Conservation (phyloP, 2,329 filamentous ascomycete species). For the Berkeleyomyces rouxiae region DNA sequence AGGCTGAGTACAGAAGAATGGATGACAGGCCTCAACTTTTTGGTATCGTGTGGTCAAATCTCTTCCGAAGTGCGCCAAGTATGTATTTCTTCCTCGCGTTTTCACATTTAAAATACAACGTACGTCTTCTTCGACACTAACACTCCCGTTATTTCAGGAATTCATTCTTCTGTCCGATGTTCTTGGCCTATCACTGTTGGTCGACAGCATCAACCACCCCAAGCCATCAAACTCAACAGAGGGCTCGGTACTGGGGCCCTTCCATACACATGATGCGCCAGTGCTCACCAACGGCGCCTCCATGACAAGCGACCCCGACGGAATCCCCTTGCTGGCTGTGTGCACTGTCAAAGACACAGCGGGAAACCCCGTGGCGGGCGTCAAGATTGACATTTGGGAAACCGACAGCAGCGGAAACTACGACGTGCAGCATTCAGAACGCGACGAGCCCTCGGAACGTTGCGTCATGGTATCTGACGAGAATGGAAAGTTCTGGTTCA, state of each 20-base stretch:
- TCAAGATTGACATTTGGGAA: conserved; percentile 65
- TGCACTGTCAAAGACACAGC: conserved; percentile 47
- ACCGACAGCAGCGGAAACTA: conserved; percentile 60
- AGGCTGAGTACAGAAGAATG: conserved; percentile 56
- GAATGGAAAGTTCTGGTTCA: conserved; percentile 53
- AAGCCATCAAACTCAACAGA: conserved; percentile 52
- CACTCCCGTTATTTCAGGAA: conserved; percentile 28
- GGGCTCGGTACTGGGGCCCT: conserved; percentile 65
- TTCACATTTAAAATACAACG: not conserved
- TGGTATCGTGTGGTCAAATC: conserved; percentile 51
- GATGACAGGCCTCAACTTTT: conserved; percentile 52
- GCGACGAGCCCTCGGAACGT: conserved; percentile 26
- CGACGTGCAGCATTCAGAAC: conserved; percentile 52
- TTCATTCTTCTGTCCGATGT: conserved; percentile 64
- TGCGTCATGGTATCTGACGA: conserved; percentile 19
- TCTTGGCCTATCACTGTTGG: conserved; percentile 55
- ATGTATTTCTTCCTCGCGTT: conserved; percentile 15
- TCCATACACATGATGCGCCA: conserved; percentile 57
- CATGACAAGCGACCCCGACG: conserved; percentile 48
- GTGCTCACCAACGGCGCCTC: conserved; percentile 31
- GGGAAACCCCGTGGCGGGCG: conserved; percentile 41
- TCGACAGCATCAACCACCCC: conserved; percentile 63
- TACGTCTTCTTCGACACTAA: not conserved
- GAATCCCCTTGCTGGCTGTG: conserved; percentile 48
- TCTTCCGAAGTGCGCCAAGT: conserved; percentile 51